Evolutionary conservation across 805 yeast species (phyloP), one percentile per base, ranked within the genome.

Genomic region (Candida arabinofermentans): DNA sequence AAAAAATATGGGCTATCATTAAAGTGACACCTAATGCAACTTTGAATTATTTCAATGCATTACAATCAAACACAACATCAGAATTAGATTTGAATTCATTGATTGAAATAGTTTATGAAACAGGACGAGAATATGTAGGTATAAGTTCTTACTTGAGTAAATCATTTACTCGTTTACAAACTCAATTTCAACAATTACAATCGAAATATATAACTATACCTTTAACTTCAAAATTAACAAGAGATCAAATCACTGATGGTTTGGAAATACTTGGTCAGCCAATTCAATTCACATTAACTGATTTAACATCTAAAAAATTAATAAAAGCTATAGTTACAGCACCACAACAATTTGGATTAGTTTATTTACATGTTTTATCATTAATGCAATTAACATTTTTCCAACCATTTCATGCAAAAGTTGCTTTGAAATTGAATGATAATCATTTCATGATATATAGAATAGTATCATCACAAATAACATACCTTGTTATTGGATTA

Each of bases 341-440:
- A 0, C 86, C 88, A 3, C 66, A 77, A 13, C 88, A 83, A 56
- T 83, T 81, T 44, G 91, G 90, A 26, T 66, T 81, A 50, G 78
- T 83, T 54, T 83, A 78, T 59, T 65, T 81, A 57, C 73, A 83
- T 54, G 73, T 83, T 54, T 59, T 83, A 40, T 76, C 89, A 5
- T 79, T 85, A 54, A 79, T 85, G 71, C 81, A 79, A 47, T 72
- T 83, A 56, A 73, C 59, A 13, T 72, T 81, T 58, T 81, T 80
- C 56, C 65, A 62, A 13, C 76, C 74, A 2, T 59, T 77, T 26
- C 85, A 83, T 57, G 59, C 57, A 37, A 57, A 65, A 21, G 69
- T 81, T 35, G 68, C 75, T 1, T 65, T 67, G 37, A 64, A 68
- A 22, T 58, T 83, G 39, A 75, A 72, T 41, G 62, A 66, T 14